Base-by-base conservation (phyloP, 106 monocot genomes). In the Dendrobium officinale region DNA sequence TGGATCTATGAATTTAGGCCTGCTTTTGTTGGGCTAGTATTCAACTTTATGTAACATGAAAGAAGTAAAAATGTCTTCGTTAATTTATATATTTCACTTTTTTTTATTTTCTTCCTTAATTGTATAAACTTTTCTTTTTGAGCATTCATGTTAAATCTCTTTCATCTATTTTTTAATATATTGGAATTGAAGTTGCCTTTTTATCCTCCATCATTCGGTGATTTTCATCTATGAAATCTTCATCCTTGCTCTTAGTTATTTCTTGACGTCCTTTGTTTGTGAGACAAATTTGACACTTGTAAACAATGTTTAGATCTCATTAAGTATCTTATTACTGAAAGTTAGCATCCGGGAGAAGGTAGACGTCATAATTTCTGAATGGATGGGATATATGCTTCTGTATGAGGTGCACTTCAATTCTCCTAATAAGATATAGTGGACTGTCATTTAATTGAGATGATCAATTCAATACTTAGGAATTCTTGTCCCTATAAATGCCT, bases 381-480 rank as follows among this genome's bases (percentile, higher is more conserved):
- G 98, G 98, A 98, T 98, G 98, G 98, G 95, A 19, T 95, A 98
- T 77, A 91, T 94, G 92, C 98, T 98, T 86, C 81, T 98, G 0
- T 98, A 98, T 80, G 95, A 98, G 98, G 98, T 98, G 22, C 5
- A 9, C 55, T 73, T 80, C 33, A 20, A 37, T 70, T 33, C 10
- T 37, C 67, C 42, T 59, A 19, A 59, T 56, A 26, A 76, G 4
- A 26, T 47, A 26, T 49, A 49, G 13, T 74, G n/a, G 64, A 8
- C 64, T 64, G 7, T 26, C 64, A 64, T 51, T 1, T 64, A 64
- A 64, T 8, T 24, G 64, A 64, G 64, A 64, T 64, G 6, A 22
- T n/a, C 26, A 64, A 64, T 64, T 7, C 70, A 70, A 16, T 33
- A 70, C 37, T 70, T 70, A 17, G 29, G 33, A 70, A 11, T 76